Evolutionary conservation across 345 rosid genomes (phyloP), one percentile per base, ranked within the genome.

Genomic region (Murraya koenigii): DNA sequence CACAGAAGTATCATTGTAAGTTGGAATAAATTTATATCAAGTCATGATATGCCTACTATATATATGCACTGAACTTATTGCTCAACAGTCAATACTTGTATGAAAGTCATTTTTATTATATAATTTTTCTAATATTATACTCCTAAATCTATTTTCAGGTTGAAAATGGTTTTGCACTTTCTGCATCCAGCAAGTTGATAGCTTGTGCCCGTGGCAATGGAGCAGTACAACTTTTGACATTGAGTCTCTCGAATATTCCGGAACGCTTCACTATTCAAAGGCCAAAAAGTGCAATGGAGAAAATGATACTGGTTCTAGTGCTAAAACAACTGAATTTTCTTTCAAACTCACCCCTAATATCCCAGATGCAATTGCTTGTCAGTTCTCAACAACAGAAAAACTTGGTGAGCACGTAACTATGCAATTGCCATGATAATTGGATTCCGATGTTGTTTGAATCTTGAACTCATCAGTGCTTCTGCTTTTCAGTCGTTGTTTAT

Each of bases 291-390:
- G 60, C 70, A 78, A 76, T 52, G 72, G 6, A 47, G 82, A 82
- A 77, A 80, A 55, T 75, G 86, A 80, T 54, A 60, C 9, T 69
- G 32, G 35, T 68, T 66, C 22, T 76, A 58, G 14, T 19, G 26
- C 38, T 39, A 71, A 74, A 56, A 39, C 77, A 66, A 52, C 49
- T 72, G 81, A 77, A 75, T 75, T 62, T 67, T 78, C 85, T 71
- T 80, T 66, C 75, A 81, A 81, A 39, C 80, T 62, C 15, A 62
- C 30, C 38, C 71, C 79, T 35, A 55, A 69, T 62, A 83, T 83
- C 32, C 95, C 98, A 32, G 94, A 90, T 70, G 95, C 94, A 84
- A 77, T 94, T 76, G 97, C 98, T 78, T 90, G 98, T 80, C 95
- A 90, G 87, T 92, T 92, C 88, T 87, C 88, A 47, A 76, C 84